Percentiles rank a stretch among this genome's conserved stretches.
phyloP scores from a whole-genome alignment of 352 stramenopile species.

The Sclerospora graminicola region DNA sequence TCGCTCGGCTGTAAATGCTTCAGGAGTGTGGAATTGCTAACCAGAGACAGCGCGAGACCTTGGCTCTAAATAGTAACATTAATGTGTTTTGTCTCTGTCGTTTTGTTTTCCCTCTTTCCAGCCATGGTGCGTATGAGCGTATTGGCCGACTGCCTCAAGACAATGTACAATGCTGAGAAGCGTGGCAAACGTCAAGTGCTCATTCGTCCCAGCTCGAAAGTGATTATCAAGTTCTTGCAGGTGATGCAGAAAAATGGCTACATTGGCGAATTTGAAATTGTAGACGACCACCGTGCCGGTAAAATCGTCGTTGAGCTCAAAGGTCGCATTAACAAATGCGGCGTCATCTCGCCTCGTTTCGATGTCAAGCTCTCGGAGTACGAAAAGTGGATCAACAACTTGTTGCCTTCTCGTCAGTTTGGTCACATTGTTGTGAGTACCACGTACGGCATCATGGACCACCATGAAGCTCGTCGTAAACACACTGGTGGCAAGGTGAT shows the following conservation, averaged over 20 bases:
- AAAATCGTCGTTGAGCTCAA: conserved; percentile 99
- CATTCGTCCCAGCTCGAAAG: conserved; percentile 98
- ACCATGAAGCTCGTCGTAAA: conserved; percentile 95
- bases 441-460: conserved; percentile 89
- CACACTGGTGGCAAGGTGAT: conserved; percentile 99
- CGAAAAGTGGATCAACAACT: conserved; percentile 99
- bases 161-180: conserved; percentile 99
- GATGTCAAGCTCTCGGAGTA: conserved; percentile 95
- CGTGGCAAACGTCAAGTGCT: conserved; percentile 99
- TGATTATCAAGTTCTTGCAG: conserved; percentile 99
- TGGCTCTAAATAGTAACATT: conserved; percentile 42
- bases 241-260: conserved; percentile 99
- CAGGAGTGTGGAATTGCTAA: conserved; percentile 12
- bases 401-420: conserved; percentile 98
- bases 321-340: conserved; percentile 99
- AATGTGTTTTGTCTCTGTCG: conserved; percentile 21
- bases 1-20: conserved; percentile 6
- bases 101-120: conserved; percentile 13
- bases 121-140: conserved; percentile 99
- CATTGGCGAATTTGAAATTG: conserved; percentile 99
- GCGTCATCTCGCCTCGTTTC: conserved; percentile 98
- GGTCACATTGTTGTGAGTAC: conserved; percentile 93
- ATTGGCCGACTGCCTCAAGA: conserved; percentile 99
- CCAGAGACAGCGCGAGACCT: conserved; percentile 34
- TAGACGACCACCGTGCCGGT: conserved; percentile 98